Evolutionary conservation across 1,284 basidiomycete genomes (phyloP).

Genomic region (Heterobasidion annosum): DNA sequence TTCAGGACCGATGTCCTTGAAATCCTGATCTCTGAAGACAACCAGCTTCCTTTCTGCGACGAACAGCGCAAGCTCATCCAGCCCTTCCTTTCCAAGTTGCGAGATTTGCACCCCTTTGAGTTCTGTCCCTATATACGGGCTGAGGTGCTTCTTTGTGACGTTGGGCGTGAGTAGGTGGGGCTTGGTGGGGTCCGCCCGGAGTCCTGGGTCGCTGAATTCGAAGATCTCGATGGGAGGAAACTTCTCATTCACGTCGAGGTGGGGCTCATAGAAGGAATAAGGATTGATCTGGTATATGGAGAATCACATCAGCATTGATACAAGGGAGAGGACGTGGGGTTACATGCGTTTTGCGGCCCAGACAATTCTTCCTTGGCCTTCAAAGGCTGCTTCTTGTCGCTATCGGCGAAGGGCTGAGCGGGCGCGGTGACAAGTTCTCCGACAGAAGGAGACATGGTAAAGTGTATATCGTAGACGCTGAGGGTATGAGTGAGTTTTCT

Average conservation of each 20-base stretch:
- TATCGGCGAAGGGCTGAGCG: not conserved
- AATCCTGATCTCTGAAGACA: conserved; percentile 49
- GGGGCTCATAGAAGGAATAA: conserved; percentile 37
- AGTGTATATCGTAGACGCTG: too few species aligned
- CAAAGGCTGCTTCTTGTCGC: conserved; percentile 5
- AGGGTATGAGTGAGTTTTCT: too few species aligned
- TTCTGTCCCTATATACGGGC: conserved; percentile 52
- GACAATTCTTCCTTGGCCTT: conserved; percentile 1
- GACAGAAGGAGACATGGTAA: conserved; percentile 12
- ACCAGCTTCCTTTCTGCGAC: conserved; percentile 52
- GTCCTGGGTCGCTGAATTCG: conserved; percentile 32
- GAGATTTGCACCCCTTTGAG: conserved; percentile 51
- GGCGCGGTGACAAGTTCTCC: conserved; percentile 9
- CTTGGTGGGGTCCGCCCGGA: conserved; percentile 39
- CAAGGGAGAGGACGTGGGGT: not conserved
- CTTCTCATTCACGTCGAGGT: conserved; percentile 34
- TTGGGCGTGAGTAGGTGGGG: conserved; percentile 36
- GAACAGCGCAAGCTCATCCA: conserved; percentile 54
- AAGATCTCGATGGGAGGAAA: conserved; percentile 31
- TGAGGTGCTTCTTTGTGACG: conserved; percentile 30
- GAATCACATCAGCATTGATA: not conserved
- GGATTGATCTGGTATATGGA: conserved; percentile 23
- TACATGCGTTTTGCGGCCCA: not conserved
- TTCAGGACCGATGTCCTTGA: conserved; percentile 43
- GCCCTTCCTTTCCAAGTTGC: conserved; percentile 40